A percentile compares a stretch with the other conserved stretches of the same genome.
These are phyloP conservation scores for Hibiscus tridactylites DNA, from an alignment of 345 rosid species.

Conservation along the genomic window DNA sequence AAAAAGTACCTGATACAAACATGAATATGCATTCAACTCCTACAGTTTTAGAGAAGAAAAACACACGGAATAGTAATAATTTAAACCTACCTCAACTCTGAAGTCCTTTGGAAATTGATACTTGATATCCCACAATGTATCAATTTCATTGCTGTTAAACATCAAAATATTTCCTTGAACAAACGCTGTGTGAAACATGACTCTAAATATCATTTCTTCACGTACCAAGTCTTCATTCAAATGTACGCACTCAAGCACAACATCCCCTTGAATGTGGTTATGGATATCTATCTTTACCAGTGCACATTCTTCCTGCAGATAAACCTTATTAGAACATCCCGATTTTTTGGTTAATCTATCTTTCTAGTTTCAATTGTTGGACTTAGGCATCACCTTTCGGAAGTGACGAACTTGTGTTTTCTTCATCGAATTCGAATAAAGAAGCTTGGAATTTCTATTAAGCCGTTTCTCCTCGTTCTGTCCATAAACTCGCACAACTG, in stretches of 20 bases:
- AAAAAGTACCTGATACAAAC: conserved; percentile 82
- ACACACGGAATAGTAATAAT: conserved; percentile 18
- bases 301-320: conserved; percentile 70
- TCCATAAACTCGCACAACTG: conserved; percentile 73
- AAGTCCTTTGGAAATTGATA: conserved; percentile 72
- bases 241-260: conserved; percentile 89
- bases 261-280: conserved; percentile 86
- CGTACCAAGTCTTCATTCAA: conserved; percentile 58
- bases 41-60: conserved; percentile 24
- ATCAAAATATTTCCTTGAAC: conserved; percentile 66
- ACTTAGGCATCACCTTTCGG: conserved; percentile 46
- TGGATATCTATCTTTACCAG: conserved; percentile 73
- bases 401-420: conserved; percentile 57
- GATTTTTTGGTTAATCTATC: conserved; percentile 6
- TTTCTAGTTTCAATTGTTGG: conserved; percentile 10
- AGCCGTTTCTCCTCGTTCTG: conserved; percentile 67
- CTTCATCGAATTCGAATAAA: conserved; percentile 58
- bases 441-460: conserved; percentile 80
- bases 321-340: conserved; percentile 21
- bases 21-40: conserved; percentile 65
- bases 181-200: conserved; percentile 92
- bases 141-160: conserved; percentile 72
- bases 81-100: conserved; percentile 74
- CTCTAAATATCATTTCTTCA: conserved; percentile 78
- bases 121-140: conserved; percentile 78